Evolutionary conservation across 805 yeast species (phyloP).

Genomic region (Saturnispora diversa): DNA sequence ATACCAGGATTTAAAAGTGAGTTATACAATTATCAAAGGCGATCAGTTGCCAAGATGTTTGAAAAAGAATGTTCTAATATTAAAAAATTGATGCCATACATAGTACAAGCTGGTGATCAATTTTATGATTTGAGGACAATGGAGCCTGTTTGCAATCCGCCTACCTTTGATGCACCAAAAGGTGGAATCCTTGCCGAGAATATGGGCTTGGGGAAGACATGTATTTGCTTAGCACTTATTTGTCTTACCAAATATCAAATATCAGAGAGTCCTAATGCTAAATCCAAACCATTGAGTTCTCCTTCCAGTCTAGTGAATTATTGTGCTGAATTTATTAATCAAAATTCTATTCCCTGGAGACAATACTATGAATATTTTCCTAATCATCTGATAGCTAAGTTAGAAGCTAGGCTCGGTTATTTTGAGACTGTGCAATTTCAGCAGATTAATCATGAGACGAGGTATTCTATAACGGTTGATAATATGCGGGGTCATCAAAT

Average conservation of each 20-base stretch:
- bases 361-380: constrained; percentile 39
- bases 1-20: constrained; percentile 42
- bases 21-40: constrained; percentile 52
- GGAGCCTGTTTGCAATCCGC: constrained; percentile 32
- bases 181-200: constrained; percentile 62
- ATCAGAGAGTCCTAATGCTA: constrained; percentile 35
- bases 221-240: constrained; percentile 50
- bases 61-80: constrained; percentile 38
- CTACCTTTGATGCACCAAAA: constrained; percentile 38
- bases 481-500: not conserved
- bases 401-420: constrained; percentile 37
- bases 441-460: constrained; percentile 13
- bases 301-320: constrained; percentile 28
- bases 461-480: constrained; percentile 11
- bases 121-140: constrained; percentile 33
- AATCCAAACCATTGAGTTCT: not conserved
- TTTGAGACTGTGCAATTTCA: constrained; percentile 27
- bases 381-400: constrained; percentile 29
- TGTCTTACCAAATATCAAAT: constrained; percentile 47
- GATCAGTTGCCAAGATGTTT: constrained; percentile 53
- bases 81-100: constrained; percentile 21
- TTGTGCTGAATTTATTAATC: constrained; percentile 37
- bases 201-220: constrained; percentile 63
- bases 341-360: constrained; percentile 53
- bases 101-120: constrained; percentile 1